Evolutionary conservation across 768 basidiomycete species (phyloP).

Genomic region (Pleurotus tuber-regium): DNA sequence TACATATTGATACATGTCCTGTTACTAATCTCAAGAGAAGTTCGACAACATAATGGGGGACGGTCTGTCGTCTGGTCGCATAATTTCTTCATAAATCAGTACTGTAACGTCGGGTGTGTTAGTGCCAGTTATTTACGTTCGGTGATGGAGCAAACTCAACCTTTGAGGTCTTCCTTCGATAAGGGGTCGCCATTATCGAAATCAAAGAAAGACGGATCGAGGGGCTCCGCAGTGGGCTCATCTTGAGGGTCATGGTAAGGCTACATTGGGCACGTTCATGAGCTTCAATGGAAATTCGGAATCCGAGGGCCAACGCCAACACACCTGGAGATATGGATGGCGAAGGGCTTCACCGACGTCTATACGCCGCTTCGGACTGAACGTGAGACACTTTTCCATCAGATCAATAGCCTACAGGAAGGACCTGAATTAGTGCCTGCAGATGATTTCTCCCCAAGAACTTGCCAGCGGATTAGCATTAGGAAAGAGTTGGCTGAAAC

Average conservation of each 20-base stretch:
- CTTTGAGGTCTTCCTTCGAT: conserved; percentile 69
- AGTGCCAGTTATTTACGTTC: not conserved
- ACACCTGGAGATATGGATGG: conserved; percentile 85
- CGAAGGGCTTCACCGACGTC: conserved; percentile 84
- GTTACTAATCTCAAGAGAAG: too few species aligned
- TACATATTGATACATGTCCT: too few species aligned
- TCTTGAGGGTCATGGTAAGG: conserved; percentile 89
- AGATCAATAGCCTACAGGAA: conserved; percentile 63
- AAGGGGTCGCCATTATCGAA: conserved; percentile 72
- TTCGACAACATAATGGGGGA: conserved; percentile 1
- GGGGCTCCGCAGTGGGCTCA: conserved; percentile 76
- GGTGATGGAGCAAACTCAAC: conserved; percentile 26
- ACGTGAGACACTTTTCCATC: conserved; percentile 78
- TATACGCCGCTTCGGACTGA: conserved; percentile 84
- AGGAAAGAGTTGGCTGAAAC: conserved; percentile 68
- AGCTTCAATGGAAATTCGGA: not conserved
- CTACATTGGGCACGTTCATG: conserved; percentile 30
- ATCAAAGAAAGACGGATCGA: conserved; percentile 80
- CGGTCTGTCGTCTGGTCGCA: conserved; percentile 22
- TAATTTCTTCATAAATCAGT: conserved; percentile 53
- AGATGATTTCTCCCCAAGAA: too few species aligned
- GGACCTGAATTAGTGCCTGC: not conserved
- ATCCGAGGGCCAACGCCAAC: conserved; percentile 20
- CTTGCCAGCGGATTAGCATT: conserved; percentile 65
- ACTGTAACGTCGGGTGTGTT: conserved; percentile 23